Conservation (phyloP, 768 basidiomycete genomes). For the Porpolomopsis calyptriformis region DNA sequence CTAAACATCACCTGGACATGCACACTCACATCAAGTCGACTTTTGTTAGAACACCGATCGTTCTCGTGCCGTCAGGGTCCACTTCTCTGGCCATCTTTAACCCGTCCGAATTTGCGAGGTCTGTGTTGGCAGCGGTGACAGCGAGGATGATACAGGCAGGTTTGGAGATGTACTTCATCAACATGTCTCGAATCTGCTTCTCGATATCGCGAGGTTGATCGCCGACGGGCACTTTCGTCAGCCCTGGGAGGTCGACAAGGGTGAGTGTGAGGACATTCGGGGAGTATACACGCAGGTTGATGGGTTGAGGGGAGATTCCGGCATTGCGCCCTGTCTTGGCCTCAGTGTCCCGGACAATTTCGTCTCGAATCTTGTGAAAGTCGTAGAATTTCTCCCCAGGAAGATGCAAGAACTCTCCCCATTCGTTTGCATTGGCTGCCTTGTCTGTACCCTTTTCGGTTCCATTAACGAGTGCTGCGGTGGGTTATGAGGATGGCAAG, state of each 20-base stretch:
- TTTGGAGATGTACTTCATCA: constrained; percentile 89
- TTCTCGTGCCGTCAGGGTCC: constrained; percentile 92
- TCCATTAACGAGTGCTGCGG: constrained; percentile 33
- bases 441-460: constrained; percentile 50
- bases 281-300: constrained; percentile 95
- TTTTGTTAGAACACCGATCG: constrained; percentile 97
- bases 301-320: constrained; percentile 93
- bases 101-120: constrained; percentile 98
- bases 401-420: constrained; percentile 97
- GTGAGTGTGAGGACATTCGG: constrained; percentile 96
- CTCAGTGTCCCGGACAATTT: constrained; percentile 95
- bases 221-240: constrained; percentile 91
- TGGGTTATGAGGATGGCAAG: constrained; percentile 12
- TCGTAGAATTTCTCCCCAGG: constrained; percentile 98
- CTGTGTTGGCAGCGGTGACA: constrained; percentile 90
- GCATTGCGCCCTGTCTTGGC: constrained; percentile 98
- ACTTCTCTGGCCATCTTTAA: constrained; percentile 93
- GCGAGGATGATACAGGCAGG: constrained; percentile 95
- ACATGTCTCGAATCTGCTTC: constrained; percentile 94
- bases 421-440: constrained; percentile 84
- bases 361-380: constrained; percentile 92
- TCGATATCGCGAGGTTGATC: constrained; percentile 97
- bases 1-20: background rate
- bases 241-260: constrained; percentile 91
- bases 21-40: constrained; percentile 90